A percentile compares a stretch with the other conserved stretches of the same genome.
phyloP scores from a whole-genome alignment of 1,284 basidiomycete species.

The Earliella scabrosa region DNA sequence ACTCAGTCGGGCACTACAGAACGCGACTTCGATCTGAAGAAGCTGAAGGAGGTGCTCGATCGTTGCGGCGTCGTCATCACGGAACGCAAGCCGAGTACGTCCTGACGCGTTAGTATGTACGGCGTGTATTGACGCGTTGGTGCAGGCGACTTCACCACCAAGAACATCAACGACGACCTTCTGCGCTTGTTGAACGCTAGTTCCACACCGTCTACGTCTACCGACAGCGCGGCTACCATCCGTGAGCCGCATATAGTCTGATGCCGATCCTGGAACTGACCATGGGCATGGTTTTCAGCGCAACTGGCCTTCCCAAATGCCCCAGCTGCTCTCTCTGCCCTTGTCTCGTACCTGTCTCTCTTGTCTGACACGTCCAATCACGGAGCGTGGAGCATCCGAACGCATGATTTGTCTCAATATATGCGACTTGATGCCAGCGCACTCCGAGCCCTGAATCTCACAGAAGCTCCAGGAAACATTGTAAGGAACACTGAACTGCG shows the following conservation, averaged over 20 bases:
- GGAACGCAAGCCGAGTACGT: slow-evolving; percentile 82
- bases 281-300: slow-evolving; percentile 41
- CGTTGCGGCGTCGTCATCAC: slow-evolving; percentile 92
- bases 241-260: slow-evolving; percentile 40
- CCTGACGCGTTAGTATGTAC: neutral
- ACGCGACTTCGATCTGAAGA: slow-evolving; percentile 86
- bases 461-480: slow-evolving; percentile 52
- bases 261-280: neutral
- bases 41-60: slow-evolving; percentile 85
- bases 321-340: slow-evolving; percentile 80
- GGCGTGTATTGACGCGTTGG: neutral
- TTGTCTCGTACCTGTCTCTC: slow-evolving; percentile 85
- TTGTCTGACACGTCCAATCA: slow-evolving; percentile 85
- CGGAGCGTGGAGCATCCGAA: slow-evolving; percentile 80
- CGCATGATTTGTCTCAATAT: slow-evolving; percentile 92
- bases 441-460: slow-evolving; percentile 87
- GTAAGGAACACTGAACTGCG: too few relatives aligned
- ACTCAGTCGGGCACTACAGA: slow-evolving; percentile 71
- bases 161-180: slow-evolving; percentile 87
- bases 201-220: slow-evolving; percentile 43
- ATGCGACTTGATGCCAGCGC: slow-evolving; percentile 98
- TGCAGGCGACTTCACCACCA: slow-evolving; percentile 83
- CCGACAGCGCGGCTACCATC: slow-evolving; percentile 51
- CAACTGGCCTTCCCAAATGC: slow-evolving; percentile 83
- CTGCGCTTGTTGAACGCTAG: slow-evolving; percentile 70